Evolutionary conservation across 2,329 filamentous ascomycete species (phyloP).

Genomic region (Fusarium piperis): DNA sequence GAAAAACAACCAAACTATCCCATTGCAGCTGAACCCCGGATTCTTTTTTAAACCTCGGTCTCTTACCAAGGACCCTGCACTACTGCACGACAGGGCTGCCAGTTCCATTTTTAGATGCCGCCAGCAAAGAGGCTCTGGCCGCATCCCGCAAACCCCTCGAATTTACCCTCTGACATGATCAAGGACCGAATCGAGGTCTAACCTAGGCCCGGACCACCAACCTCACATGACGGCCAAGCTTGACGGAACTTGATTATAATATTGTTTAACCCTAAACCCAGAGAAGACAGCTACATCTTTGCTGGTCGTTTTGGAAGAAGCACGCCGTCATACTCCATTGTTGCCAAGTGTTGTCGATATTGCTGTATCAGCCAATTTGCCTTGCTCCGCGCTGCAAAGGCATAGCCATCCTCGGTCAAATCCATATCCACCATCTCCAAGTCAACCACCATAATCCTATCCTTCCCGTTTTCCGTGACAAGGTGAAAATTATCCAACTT

Average conservation of each 20-base stretch:
- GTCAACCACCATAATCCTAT: conserved; percentile 33
- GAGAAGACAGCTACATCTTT: conserved; percentile 44
- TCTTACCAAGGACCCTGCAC: conserved; percentile 21
- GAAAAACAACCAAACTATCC: neutral
- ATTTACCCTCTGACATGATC: conserved; percentile 1
- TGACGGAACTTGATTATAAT: no score
- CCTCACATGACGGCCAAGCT: no score
- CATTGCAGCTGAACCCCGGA: conserved; percentile 10
- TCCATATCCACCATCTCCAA: conserved; percentile 23
- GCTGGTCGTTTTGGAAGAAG: neutral
- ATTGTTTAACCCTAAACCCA: no score
- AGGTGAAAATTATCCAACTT: conserved; percentile 39
- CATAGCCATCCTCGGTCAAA: conserved; percentile 1
- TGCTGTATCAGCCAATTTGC: neutral
- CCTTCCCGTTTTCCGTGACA: conserved; percentile 14
- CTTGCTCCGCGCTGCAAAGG: neutral
- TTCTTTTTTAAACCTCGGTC: conserved; percentile 8
- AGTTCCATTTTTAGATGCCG: conserved; percentile 36
- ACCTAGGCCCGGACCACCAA: no score
- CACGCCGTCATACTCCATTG: neutral
- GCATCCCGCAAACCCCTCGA: conserved; percentile 4
- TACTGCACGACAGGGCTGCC: conserved; percentile 26
- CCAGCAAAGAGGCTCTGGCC: conserved; percentile 22
- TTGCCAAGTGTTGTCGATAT: neutral
- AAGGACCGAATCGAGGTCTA: neutral